These are phyloP conservation scores for Nothopassalora personata DNA, from an alignment of 2,329 filamentous ascomycete genomes.

Conservation along the genomic window DNA sequence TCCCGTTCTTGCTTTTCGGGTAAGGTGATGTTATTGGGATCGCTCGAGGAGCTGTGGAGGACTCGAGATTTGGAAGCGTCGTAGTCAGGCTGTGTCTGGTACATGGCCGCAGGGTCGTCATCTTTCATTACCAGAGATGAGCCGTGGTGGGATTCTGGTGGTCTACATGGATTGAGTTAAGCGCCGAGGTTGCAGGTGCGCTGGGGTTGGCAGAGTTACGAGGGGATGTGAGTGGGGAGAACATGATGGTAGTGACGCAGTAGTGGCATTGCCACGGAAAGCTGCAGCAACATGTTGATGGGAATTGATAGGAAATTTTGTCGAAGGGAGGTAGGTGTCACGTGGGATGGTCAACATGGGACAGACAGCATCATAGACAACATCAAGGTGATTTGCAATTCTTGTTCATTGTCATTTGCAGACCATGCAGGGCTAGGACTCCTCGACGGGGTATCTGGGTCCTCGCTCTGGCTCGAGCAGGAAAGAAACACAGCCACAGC, in stretches of 20 bases:
- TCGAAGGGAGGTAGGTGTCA: background rate
- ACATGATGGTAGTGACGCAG: background rate
- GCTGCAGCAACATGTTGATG: background rate
- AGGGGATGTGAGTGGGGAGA: background rate
- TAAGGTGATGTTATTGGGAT: background rate
- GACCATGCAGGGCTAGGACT: conserved; percentile 37
- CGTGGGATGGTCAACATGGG: background rate
- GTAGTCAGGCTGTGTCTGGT: background rate
- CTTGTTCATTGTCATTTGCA: conserved; percentile 13
- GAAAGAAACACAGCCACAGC: conserved; percentile 18
- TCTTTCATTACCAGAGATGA: background rate
- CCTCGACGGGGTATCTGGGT: conserved; percentile 37
- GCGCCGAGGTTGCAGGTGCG: background rate
- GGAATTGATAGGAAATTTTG: background rate
- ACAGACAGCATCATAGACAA: background rate
- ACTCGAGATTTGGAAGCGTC: background rate
- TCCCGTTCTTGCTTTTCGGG: background rate
- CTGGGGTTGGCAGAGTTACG: background rate
- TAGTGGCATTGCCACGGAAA: background rate
- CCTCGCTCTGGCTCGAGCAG: conserved; percentile 16
- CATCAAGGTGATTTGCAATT: conserved; percentile 5
- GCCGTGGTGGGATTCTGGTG: background rate
- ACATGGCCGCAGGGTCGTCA: background rate
- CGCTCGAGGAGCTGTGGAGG: conserved; percentile 1
- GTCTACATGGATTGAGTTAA: background rate